phyloP scores from a whole-genome alignment of 345 rosid genomes.

The Hibiscus mutabilis region DNA sequence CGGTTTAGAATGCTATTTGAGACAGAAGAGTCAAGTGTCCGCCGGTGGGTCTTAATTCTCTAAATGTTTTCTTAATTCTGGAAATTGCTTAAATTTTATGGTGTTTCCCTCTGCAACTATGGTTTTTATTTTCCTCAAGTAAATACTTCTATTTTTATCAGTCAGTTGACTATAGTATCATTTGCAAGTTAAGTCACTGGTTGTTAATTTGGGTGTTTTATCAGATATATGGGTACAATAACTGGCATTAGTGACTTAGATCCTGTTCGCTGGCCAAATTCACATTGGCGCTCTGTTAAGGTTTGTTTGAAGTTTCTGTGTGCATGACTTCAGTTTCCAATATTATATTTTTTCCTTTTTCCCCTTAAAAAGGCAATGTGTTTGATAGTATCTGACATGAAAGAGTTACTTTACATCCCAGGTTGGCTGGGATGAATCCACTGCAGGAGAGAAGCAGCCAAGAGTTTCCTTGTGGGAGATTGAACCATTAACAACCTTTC shows the following conservation, averaged over 20 bases:
- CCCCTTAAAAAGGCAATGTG: neutral
- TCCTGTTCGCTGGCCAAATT: slow-evolving; percentile 64
- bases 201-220: slow-evolving; percentile 4
- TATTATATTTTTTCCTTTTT: neutral
- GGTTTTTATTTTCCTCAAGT: too few relatives aligned
- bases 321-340: too few relatives aligned
- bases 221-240: slow-evolving; percentile 66
- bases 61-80: neutral
- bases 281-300: slow-evolving; percentile 72
- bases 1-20: slow-evolving; percentile 61
- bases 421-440: slow-evolving; percentile 99
- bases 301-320: slow-evolving; percentile 17
- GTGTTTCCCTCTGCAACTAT: neutral
- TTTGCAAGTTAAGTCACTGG: neutral
- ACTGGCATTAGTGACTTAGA: slow-evolving; percentile 68
- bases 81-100: neutral
- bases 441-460: slow-evolving; percentile 97
- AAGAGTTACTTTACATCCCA: slow-evolving; percentile 18
- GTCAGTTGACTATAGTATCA: neutral
- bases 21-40: slow-evolving; percentile 58
- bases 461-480: slow-evolving; percentile 97
- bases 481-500: slow-evolving; percentile 93
- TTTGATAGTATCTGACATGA: neutral
- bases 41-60: slow-evolving; percentile 33
- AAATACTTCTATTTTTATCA: neutral